Evolutionary conservation across 2,329 filamentous ascomycete species (phyloP).

Genomic region (Sporothrix brunneoviolacea): DNA sequence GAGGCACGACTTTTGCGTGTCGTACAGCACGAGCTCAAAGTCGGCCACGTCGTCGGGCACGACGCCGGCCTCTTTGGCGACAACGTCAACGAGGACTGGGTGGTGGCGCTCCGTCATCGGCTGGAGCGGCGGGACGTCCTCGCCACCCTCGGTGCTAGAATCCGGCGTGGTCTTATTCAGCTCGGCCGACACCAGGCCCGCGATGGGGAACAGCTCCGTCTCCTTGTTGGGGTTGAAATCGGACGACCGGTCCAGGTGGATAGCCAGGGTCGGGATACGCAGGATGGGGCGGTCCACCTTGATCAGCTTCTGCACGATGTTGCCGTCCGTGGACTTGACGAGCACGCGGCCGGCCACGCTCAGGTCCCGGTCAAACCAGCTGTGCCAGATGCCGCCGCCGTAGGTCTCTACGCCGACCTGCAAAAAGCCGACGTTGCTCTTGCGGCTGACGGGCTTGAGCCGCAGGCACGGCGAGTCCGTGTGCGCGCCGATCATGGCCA

Average conservation of each 20-base stretch:
- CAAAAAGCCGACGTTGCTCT: constrained; percentile 75
- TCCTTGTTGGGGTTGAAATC: constrained; percentile 96
- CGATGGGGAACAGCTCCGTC: constrained; percentile 88
- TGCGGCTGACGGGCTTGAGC: constrained; percentile 91
- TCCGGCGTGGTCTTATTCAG: constrained; percentile 58
- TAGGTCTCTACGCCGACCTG: constrained; percentile 97
- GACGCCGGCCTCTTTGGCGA: constrained; percentile 72
- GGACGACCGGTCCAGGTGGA: constrained; percentile 81
- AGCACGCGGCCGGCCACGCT: constrained; percentile 84
- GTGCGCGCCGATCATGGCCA: constrained; percentile 91
- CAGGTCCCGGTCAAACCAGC: constrained; percentile 94
- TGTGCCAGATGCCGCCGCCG: constrained; percentile 94
- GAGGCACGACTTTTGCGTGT: constrained; percentile 84
- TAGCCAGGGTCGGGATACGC: constrained; percentile 86
- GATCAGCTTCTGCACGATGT: constrained; percentile 75
- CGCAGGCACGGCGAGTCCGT: constrained; percentile 91
- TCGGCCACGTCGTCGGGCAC: constrained; percentile 69
- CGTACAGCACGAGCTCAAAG: constrained; percentile 95
- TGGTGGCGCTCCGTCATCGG: constrained; percentile 78
- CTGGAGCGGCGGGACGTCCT: constrained; percentile 72
- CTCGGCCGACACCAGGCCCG: constrained; percentile 78
- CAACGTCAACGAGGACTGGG: constrained; percentile 74
- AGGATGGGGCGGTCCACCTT: constrained; percentile 87
- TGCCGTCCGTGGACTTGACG: constrained; percentile 60
- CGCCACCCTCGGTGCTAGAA: too few species aligned